Conservation (phyloP, 345 rosid species). For the Eucalyptus tenuipes region DNA sequence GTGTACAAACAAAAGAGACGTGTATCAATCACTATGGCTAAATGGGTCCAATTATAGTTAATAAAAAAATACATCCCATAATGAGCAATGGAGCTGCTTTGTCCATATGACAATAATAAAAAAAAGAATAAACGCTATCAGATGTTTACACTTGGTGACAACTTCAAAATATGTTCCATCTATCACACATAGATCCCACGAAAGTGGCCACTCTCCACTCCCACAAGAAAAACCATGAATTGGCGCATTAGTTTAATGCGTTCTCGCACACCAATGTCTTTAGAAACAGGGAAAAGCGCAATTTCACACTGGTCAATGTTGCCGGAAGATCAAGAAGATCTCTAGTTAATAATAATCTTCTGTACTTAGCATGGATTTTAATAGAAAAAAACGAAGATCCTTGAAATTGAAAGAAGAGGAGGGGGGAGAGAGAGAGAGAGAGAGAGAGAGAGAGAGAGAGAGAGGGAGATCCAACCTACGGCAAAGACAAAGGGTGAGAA, state of each 20-base stretch:
- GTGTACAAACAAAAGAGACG: neutral
- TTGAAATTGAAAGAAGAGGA: neutral
- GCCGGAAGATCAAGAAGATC: neutral
- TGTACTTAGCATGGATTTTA: neutral
- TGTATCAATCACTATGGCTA: neutral
- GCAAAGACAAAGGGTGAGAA: conserved; percentile 80
- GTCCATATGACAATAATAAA: neutral
- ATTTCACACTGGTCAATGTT: neutral
- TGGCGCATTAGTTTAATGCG: neutral
- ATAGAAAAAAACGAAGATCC: neutral
- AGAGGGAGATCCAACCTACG: conserved; percentile 31
- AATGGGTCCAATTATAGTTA: neutral
- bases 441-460: neutral
- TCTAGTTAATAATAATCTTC: neutral
- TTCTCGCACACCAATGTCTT: neutral
- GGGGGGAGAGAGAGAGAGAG: neutral
- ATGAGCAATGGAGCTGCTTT: neutral
- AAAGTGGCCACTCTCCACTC: neutral
- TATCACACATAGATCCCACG: neutral
- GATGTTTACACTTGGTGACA: neutral
- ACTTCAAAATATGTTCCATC: neutral
- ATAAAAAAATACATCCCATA: neutral
- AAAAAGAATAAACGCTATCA: neutral
- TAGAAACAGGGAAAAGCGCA: neutral
- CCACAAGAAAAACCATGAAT: neutral